Percentiles rank a stretch among this genome's conserved stretches.
Evolutionary conservation across 2,329 filamentous ascomycete species (phyloP).

Genomic region (Trichoderma afroharzianum): DNA sequence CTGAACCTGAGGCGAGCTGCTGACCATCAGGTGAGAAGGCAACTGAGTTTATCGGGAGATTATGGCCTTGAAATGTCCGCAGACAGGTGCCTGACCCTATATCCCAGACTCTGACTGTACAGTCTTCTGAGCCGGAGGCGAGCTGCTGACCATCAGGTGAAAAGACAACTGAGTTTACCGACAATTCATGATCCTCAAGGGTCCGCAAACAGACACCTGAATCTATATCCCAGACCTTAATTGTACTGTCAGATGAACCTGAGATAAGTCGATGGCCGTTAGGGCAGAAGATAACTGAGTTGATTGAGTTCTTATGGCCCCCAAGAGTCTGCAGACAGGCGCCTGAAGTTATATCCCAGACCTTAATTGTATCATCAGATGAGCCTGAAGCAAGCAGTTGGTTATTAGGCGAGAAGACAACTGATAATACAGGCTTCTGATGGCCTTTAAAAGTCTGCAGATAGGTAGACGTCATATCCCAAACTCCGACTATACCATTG

Average conservation of each 20-base stretch:
- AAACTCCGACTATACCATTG: not conserved
- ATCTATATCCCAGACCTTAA: not conserved
- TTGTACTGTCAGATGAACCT: not conserved
- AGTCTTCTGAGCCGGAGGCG: not conserved
- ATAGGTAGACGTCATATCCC: not conserved
- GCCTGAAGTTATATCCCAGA: not conserved
- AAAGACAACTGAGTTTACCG: not conserved
- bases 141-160: not conserved
- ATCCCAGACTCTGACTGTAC: not conserved
- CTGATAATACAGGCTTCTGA: not conserved
- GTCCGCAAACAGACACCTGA: not conserved
- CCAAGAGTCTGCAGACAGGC: not conserved
- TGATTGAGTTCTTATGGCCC: not conserved
- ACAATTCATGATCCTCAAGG: not conserved
- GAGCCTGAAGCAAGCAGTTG: not conserved
- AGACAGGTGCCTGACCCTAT: not conserved
- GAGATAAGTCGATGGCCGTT: not conserved
- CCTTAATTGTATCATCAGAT: not conserved
- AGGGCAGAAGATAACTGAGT: constrained; percentile 6
- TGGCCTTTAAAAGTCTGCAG: not conserved
- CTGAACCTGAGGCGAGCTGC: not conserved
- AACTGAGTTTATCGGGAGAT: not conserved
- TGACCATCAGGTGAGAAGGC: not conserved
- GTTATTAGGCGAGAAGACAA: not conserved
- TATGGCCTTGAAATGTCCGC: not conserved